Evolutionary conservation across 192 early-diverging fungal genomes (phyloP).

Genomic region (Umbelopsis vinacea): DNA sequence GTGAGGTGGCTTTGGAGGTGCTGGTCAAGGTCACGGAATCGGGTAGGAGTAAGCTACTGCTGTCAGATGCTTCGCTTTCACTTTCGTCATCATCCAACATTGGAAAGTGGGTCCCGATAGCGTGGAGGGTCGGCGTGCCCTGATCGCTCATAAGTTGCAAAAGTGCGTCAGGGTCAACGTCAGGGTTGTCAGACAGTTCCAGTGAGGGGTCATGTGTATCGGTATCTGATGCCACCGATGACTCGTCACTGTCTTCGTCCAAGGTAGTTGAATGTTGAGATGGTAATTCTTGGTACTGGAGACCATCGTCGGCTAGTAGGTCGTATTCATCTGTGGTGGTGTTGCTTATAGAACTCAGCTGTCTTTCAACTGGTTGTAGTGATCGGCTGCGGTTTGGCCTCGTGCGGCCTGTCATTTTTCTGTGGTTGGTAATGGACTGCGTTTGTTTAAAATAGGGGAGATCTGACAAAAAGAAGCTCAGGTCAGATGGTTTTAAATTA

Average conservation of each 20-base stretch:
- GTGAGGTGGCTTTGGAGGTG: neutral
- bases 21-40: neutral
- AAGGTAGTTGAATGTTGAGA: neutral
- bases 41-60: neutral
- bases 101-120: neutral
- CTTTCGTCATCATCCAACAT: conserved; percentile 6
- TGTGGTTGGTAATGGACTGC: neutral
- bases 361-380: conserved; percentile 9
- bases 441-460: neutral
- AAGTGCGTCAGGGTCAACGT: conserved; percentile 13
- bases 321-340: conserved; percentile 15
- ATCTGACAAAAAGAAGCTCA: neutral
- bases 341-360: conserved; percentile 19
- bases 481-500: conserved; percentile 23
- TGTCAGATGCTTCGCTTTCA: neutral
- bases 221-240: neutral
- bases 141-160: conserved; percentile 19
- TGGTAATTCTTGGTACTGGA: neutral
- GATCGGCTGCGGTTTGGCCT: conserved; percentile 17
- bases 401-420: conserved; percentile 22
- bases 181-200: neutral
- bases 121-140: conserved; percentile 6
- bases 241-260: conserved; percentile 11
- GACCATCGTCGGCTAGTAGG: neutral
- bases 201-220: conserved; percentile 10